Conservation (phyloP, 495 filamentous ascomycete genomes). For the Terfezia claveryi region DNA sequence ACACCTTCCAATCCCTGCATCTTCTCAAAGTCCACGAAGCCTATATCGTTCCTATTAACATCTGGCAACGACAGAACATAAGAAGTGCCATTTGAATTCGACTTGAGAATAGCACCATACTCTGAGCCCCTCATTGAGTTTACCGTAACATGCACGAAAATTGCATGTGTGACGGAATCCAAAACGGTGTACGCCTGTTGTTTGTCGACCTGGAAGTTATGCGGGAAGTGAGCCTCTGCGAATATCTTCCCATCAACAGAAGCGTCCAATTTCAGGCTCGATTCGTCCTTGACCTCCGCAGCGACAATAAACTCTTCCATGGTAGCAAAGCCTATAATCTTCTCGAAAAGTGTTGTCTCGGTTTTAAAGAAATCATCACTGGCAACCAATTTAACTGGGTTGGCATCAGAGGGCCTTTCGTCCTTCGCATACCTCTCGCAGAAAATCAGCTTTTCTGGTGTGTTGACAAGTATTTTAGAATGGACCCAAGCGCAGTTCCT, state of each 20-base stretch:
- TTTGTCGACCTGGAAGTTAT: constrained; percentile 51
- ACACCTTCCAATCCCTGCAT: constrained; percentile 81
- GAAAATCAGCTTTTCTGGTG: constrained; percentile 47
- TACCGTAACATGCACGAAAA: constrained; percentile 78
- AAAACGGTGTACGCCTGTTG: constrained; percentile 77
- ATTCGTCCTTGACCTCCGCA: constrained; percentile 42
- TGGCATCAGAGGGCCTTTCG: constrained; percentile 33
- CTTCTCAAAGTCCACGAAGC: constrained; percentile 91
- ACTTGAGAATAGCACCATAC: constrained; percentile 82
- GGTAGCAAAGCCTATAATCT: constrained; percentile 67
- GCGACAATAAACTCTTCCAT: constrained; percentile 93
- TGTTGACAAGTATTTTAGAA: constrained; percentile 32
- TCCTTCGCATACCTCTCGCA: constrained; percentile 56
- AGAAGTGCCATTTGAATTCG: constrained; percentile 90
- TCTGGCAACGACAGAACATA: constrained; percentile 60
- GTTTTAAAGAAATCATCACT: constrained; percentile 51
- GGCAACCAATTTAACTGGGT: constrained; percentile 43
- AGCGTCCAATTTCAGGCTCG: constrained; percentile 51
- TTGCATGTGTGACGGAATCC: constrained; percentile 72
- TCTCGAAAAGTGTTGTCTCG: constrained; percentile 32
- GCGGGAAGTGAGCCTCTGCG: constrained; percentile 65
- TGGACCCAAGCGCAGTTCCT: constrained; percentile 63
- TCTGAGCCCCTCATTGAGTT: constrained; percentile 34
- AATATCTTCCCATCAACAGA: constrained; percentile 66
- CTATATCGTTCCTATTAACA: constrained; percentile 51